Base-by-base conservation (phyloP, 108 stramenopile species). In the Aurantiochytrium sp. region DNA sequence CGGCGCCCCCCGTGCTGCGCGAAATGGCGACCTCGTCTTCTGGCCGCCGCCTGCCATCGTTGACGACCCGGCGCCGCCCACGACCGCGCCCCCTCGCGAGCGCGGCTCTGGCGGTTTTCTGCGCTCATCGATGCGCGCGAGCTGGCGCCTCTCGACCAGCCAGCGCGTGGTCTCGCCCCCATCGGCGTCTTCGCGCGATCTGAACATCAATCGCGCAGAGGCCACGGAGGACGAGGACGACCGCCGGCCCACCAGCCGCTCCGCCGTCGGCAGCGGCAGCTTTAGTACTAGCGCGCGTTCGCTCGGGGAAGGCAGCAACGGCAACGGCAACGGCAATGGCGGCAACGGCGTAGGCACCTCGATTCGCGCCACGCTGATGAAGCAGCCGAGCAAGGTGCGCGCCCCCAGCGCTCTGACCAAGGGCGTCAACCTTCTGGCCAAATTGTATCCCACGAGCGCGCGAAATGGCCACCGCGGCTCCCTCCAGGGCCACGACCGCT, bases 31-130 rank as follows among this genome's bases (percentile, higher is more conserved):
- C 24, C 3, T 65, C 12, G 59, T 65, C 8, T 34, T 24, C 3
- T 81, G 73, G 73, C 73, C 73, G 8, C 73, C 73, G n/a, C 73
- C 39, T 42, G 36, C 73, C 32, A 41, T 81, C 30, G 39, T 48
- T 8, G 73, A 81, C 30, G 42, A 81, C 17, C 73, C 73, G 6
- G 27, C 39, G 24, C 73, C 73, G n/a, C 73, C 73, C 0, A 12
- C 24, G 30, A 30, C 39, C 8, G 27, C 39, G 39, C 73, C 73
- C 8, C 73, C 73, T 30, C 21, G 45, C 6, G 73, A 48, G 6
- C 73, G 73, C 32, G 42, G 73, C 3, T 12, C 73, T 6, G 30
- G 73, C 36, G 12, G n/a, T 12, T 42, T 81, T 37, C 6, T 41
- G 36, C 27, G 50, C 15, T 52, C 50, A 0, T 52, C 50, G 8